phyloP scores from a whole-genome alignment of 2,329 filamentous ascomycete species.

The Camillea tinctor region DNA sequence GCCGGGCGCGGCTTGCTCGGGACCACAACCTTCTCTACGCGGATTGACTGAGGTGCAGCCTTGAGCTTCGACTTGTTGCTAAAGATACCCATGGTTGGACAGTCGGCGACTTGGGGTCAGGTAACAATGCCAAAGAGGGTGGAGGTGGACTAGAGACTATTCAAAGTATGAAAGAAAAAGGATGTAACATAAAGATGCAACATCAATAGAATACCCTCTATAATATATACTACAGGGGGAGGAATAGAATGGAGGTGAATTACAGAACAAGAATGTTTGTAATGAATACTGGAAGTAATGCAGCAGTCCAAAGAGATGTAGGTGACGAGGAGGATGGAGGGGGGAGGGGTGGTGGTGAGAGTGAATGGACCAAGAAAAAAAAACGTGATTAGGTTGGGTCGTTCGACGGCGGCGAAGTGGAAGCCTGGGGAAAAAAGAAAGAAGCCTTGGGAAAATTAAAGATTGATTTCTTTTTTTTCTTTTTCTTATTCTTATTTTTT shows the following conservation, averaged over 20 bases:
- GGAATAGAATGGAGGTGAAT: neutral
- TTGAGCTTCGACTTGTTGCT: slow-evolving; percentile 50
- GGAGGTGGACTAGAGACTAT: neutral
- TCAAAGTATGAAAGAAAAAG: neutral
- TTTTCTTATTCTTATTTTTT: too few relatives aligned
- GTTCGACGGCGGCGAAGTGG: neutral
- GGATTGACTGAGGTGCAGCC: slow-evolving; percentile 48
- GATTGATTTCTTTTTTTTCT: neutral
- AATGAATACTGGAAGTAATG: slow-evolving; percentile 1
- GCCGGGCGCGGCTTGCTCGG: slow-evolving; percentile 31
- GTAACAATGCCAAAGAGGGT: slow-evolving; percentile 1
- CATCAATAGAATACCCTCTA: neutral
- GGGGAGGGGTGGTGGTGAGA: slow-evolving; percentile 1
- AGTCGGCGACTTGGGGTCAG: slow-evolving; percentile 6
- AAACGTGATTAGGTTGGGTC: neutral
- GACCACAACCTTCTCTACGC: slow-evolving; percentile 52
- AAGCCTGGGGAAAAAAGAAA: neutral
- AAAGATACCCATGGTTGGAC: slow-evolving; percentile 39
- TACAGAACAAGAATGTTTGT: neutral
- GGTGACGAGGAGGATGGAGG: neutral
- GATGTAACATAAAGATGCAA: too few relatives aligned
- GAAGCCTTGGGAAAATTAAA: neutral
- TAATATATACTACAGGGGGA: slow-evolving; percentile 1
- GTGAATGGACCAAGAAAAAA: slow-evolving; percentile 3
- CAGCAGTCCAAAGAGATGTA: slow-evolving; percentile 1